phyloP scores from a whole-genome alignment of 352 stramenopile species.

The Phytopythium chamaehyphon region DNA sequence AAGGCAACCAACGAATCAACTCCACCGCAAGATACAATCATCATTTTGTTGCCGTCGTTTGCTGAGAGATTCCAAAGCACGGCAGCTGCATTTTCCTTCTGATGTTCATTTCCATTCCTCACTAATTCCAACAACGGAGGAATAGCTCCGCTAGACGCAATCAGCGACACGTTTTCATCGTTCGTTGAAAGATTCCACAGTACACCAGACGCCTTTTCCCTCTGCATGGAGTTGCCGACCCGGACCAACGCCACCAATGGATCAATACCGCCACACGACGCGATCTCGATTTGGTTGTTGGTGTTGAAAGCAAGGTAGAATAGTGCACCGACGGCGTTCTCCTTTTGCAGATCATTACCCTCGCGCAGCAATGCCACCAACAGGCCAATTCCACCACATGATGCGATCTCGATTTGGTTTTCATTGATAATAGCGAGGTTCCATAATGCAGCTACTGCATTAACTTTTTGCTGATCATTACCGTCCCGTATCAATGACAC shows the following conservation, averaged over 20 bases:
- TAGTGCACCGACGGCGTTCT: background rate
- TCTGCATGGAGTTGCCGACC: background rate
- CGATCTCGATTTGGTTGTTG: background rate
- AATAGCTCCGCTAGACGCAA: too few species aligned
- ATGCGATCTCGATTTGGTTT: background rate
- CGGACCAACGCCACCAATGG: too few species aligned
- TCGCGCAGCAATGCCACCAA: constrained; percentile 4
- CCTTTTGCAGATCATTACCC: background rate
- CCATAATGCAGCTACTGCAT: constrained; percentile 1
- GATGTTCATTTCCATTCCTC: background rate
- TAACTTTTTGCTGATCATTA: constrained; percentile 8
- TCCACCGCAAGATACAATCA: too few species aligned
- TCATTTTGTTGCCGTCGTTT: too few species aligned
- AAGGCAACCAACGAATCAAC: too few species aligned
- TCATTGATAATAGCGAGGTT: background rate
- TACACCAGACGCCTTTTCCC: background rate
- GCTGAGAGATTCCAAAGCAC: background rate
- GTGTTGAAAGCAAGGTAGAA: background rate
- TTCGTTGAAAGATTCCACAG: too few species aligned
- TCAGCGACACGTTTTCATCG: too few species aligned
- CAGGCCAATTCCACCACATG: constrained; percentile 4
- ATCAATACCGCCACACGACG: too few species aligned
- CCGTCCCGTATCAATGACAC: constrained; percentile 6
- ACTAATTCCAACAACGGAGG: too few species aligned
- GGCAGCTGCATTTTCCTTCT: background rate